Evolutionary conservation across 2,329 filamentous ascomycete species (phyloP).

Genomic region (Fusarium sublunatum): DNA sequence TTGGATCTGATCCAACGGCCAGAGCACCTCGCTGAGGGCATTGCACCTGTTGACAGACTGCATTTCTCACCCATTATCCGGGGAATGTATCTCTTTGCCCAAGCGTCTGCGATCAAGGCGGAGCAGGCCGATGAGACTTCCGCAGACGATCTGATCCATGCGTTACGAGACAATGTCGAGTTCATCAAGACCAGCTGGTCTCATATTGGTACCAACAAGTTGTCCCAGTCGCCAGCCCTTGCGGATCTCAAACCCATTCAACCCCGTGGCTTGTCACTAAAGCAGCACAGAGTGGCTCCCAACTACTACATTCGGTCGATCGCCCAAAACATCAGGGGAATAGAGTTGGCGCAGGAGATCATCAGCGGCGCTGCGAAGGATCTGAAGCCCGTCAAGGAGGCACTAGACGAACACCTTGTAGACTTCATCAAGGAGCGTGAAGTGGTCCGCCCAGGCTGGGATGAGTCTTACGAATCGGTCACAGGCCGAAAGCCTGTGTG

Average conservation of each 20-base stretch:
- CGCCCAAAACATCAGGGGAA: constrained; percentile 54
- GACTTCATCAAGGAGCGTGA: constrained; percentile 42
- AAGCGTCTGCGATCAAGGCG: constrained; percentile 44
- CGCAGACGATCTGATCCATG: constrained; percentile 41
- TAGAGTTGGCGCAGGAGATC: constrained; percentile 58
- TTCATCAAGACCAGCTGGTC: constrained; percentile 47
- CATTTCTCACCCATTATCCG: constrained; percentile 47
- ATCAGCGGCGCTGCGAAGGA: constrained; percentile 47
- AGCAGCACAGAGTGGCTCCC: constrained; percentile 35
- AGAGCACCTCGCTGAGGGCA: constrained; percentile 49
- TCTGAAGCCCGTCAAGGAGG: constrained; percentile 55
- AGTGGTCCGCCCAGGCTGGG: constrained; percentile 37
- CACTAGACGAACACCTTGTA: constrained; percentile 53
- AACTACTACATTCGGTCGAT: constrained; percentile 46
- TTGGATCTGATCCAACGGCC: constrained; percentile 62
- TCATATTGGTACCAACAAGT: constrained; percentile 27
- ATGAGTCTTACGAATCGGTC: constrained; percentile 43
- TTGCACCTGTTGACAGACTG: constrained; percentile 33
- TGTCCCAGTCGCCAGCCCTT: constrained; percentile 42
- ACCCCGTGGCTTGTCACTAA: constrained; percentile 7
- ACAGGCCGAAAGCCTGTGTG: constrained; percentile 47
- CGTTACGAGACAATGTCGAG: constrained; percentile 48
- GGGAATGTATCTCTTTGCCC: constrained; percentile 48
- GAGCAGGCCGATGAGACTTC: constrained; percentile 41
- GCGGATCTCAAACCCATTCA: constrained; percentile 40